phyloP scores from a whole-genome alignment of 2,329 filamentous ascomycete species.

The Sporothrix euskadiensis region DNA sequence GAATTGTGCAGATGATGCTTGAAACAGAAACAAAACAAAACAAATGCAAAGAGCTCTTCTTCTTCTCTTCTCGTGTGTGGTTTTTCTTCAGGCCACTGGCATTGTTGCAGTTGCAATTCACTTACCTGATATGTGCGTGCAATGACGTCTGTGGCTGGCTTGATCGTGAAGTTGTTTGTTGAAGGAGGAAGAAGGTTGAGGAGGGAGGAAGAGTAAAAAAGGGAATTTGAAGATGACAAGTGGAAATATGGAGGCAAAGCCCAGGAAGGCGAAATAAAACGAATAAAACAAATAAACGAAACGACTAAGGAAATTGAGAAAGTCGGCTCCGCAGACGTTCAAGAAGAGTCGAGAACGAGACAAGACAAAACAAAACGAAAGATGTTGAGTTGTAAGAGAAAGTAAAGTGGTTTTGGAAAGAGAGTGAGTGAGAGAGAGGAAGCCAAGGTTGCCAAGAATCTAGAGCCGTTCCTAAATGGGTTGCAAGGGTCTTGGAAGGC shows the following conservation, averaged over 20 bases:
- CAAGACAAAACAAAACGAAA: conserved; percentile 12
- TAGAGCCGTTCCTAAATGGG: conserved; percentile 26
- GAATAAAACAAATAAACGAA: neutral
- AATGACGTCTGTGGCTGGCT: conserved; percentile 5
- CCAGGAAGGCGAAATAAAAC: conserved; percentile 1
- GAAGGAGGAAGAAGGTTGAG: neutral
- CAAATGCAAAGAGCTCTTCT: neutral
- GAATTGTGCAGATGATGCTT: neutral
- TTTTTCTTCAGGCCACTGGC: conserved; percentile 3
- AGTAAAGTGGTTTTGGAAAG: conserved; percentile 1
- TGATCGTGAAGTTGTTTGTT: neutral
- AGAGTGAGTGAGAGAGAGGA: neutral
- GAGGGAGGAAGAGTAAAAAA: neutral
- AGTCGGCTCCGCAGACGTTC: neutral
- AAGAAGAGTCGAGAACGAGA: conserved; percentile 1
- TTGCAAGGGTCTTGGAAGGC: conserved; percentile 18
- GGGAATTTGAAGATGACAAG: neutral
- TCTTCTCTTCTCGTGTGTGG: neutral
- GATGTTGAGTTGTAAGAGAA: neutral
- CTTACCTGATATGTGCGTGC: conserved; percentile 5
- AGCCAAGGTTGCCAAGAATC: conserved; percentile 28
- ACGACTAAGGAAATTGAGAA: neutral
- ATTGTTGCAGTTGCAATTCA: neutral
- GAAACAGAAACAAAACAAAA: conserved; percentile 16
- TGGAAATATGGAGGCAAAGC: neutral